These are phyloP conservation scores for Polytrichum formosum DNA, from an alignment of 225 moss, liverwort and hornwort species.

Conservation along the genomic window DNA sequence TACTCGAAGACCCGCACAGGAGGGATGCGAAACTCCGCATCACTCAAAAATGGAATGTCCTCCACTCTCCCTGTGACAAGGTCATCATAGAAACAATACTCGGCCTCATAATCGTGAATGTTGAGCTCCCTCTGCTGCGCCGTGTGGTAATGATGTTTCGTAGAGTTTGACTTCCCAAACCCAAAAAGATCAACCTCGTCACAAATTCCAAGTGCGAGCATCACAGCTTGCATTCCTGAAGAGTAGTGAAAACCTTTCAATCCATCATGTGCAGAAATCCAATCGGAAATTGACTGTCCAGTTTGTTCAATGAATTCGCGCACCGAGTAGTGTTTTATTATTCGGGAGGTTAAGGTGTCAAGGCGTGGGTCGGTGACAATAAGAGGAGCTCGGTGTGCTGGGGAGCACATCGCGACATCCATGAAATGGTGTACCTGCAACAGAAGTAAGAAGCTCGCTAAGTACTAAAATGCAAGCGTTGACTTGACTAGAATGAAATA, in stretches of 20 bases:
- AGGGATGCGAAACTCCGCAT: constrained; percentile 38
- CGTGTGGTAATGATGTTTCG: constrained; percentile 70
- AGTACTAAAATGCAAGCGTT: no score
- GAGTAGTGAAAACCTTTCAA: constrained; percentile 62
- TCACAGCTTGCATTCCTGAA: constrained; percentile 69
- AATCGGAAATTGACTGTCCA: constrained; percentile 23
- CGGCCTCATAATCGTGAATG: constrained; percentile 67
- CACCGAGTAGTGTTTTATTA: constrained; percentile 71
- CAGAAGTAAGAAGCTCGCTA: no score
- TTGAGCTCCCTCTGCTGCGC: constrained; percentile 55
- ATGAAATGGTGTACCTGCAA: constrained; percentile 39
- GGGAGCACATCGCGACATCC: constrained; percentile 52
- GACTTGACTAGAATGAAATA: no score
- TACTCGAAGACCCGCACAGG: constrained; percentile 33
- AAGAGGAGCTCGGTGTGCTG: constrained; percentile 32
- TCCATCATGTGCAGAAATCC: constrained; percentile 27
- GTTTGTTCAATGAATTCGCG: constrained; percentile 41
- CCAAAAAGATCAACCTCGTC: constrained; percentile 61
- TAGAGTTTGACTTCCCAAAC: constrained; percentile 46
- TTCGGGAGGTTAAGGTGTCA: constrained; percentile 43
- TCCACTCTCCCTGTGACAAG: constrained; percentile 21
- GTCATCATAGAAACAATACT: constrained; percentile 65
- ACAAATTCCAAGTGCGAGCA: constrained; percentile 62
- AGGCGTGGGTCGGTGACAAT: constrained; percentile 65
- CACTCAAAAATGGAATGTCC: constrained; percentile 51